Conservation (phyloP, 129 eudicot species). For the Chrysanthemum lavandulifolium region DNA sequence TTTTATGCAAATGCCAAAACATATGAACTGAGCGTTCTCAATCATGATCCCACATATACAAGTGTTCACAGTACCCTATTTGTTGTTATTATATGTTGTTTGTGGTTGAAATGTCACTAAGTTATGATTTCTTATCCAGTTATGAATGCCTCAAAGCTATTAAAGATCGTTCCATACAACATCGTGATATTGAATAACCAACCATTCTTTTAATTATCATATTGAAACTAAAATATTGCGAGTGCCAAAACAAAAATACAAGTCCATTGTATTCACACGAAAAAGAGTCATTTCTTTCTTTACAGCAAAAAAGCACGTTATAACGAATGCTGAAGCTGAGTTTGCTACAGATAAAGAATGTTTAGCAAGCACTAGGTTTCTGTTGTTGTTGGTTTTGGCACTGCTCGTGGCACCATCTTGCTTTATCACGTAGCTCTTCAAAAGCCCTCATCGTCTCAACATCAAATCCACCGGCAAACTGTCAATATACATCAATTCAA, state of each 20-base stretch:
- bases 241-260: constrained; percentile 19
- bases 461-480: constrained; percentile 99
- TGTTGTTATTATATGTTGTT: too few relatives aligned
- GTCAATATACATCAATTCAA: constrained; percentile 8
- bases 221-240: constrained; percentile 14
- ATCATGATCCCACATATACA: too few relatives aligned
- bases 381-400: constrained; percentile 67
- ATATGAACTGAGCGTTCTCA: too few relatives aligned
- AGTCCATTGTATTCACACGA: constrained; percentile 36
- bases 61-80: too few relatives aligned
- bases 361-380: constrained; percentile 46
- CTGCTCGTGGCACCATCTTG: constrained; percentile 57
- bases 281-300: constrained; percentile 26
- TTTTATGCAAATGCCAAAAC: too few relatives aligned
- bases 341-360: constrained; percentile 63
- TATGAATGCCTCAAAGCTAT: too few relatives aligned
- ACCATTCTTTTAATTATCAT: constrained; percentile 18
- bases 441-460: constrained; percentile 92
- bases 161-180: neutral
- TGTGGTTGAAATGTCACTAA: too few relatives aligned
- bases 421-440: constrained; percentile 86
- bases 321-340: constrained; percentile 71
- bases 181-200: neutral
- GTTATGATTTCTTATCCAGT: too few relatives aligned
- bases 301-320: constrained; percentile 49